Conservation (phyloP, 352 stramenopile genomes). For the Phytophthora litchii region DNA sequence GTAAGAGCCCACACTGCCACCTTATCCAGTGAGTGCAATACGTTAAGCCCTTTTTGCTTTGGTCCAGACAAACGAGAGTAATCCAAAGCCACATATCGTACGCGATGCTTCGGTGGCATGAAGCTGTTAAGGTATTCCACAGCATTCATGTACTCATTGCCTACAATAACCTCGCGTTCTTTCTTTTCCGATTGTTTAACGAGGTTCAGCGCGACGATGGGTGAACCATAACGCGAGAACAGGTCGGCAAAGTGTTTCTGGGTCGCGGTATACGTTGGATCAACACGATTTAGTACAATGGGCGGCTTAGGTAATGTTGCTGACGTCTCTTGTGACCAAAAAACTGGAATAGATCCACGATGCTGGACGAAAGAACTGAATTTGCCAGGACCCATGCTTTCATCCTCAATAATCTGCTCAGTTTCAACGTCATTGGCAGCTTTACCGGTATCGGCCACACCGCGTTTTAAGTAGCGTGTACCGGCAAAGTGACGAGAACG, state of each 20-base stretch:
- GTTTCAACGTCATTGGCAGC: conserved; percentile 99
- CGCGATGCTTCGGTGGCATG: conserved; percentile 90
- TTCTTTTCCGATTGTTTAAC: conserved; percentile 98
- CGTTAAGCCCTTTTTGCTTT: conserved; percentile 95
- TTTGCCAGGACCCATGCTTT: conserved; percentile 88
- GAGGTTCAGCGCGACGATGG: conserved; percentile 98
- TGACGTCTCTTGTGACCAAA: conserved; percentile 99
- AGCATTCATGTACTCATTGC: conserved; percentile 97
- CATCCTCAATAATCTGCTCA: conserved; percentile 95
- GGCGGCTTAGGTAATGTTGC: conserved; percentile 98
- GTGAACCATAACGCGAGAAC: conserved; percentile 96
- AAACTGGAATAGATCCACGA: conserved; percentile 98
- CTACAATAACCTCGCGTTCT: conserved; percentile 97
- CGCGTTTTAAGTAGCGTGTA: conserved; percentile 98
- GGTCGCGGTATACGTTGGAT: conserved; percentile 96
- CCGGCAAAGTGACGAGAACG: conserved; percentile 98
- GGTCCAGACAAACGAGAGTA: conserved; percentile 90
- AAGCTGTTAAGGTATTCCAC: conserved; percentile 99
- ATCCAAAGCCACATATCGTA: conserved; percentile 97
- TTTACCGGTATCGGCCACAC: conserved; percentile 97
- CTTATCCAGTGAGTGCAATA: conserved; percentile 94
- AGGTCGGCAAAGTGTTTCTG: conserved; percentile 95
- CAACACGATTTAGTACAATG: conserved; percentile 96
- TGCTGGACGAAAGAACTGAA: conserved; percentile 98
- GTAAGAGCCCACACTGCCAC: conserved; percentile 95